Base-by-base conservation (phyloP, 164 flowering plant species). In the Malania oleifera region DNA sequence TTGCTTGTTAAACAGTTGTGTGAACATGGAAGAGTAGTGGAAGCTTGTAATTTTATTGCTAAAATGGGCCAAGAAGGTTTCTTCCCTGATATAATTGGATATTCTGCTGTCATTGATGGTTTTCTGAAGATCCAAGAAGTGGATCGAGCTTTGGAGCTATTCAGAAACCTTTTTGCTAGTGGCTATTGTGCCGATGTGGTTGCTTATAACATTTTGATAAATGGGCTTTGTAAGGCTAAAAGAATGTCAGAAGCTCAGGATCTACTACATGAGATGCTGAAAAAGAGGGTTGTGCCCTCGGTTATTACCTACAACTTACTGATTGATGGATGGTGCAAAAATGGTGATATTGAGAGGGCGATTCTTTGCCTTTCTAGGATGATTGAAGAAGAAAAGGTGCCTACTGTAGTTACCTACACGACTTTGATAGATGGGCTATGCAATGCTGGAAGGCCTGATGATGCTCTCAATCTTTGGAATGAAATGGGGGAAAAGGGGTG, bases 291-390 rank as follows among this genome's bases (percentile, higher is more conserved):
- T 59, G 66, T 76, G 27, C 95, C 98, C 5, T 81, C 96, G 25
- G 82, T 80, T 59, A 84, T 80, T 37, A 85, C 95, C n/a, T 91
- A 89, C 66, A 89, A 91, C 68, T 60, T 57, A 31, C 68, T 91
- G 56, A 81, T 92, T 24, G 81, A 87, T 68, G 95, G 86, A 24
- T 89, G 81, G 77, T 89, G 89, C 74, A 87, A 89, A 70, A 69
- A 41, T 41, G 81, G 80, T 54, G 66, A 75, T 52, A 59, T 77
- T 66, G 92, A 85, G 51, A 58, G 65, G 44, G 95, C 95, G 17
- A 57, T 81, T 35, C 49, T 56, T 57, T 84, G 61, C 40, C 72
- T 82, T 44, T 75, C 84, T 31, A 70, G 46, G 65, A 87, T 91
- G 90, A 59, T 45, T 35, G 80, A 57, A n/a, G 66, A 66, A 59